phyloP scores from a whole-genome alignment of 208 protist genomes.

The Trichomonas gallinae region DNA sequence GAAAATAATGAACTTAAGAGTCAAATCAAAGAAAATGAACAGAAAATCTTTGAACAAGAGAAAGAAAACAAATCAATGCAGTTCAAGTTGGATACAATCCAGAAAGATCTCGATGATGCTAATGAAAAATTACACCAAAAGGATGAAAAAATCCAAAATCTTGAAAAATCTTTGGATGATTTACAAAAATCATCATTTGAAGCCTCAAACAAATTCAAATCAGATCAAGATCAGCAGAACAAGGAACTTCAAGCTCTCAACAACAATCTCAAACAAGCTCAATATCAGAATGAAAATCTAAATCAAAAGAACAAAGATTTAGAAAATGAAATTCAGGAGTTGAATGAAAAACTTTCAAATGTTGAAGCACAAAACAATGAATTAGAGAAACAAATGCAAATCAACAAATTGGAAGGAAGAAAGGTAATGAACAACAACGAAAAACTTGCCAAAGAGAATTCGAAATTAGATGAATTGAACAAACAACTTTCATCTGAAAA shows the following conservation, averaged over 20 bases:
- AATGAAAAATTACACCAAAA: background rate
- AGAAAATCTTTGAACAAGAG: background rate
- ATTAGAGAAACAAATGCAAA: background rate
- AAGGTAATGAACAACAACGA: background rate
- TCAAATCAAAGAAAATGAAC: too few species aligned
- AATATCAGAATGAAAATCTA: background rate
- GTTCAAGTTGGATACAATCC: background rate
- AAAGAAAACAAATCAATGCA: background rate
- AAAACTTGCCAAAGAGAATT: background rate
- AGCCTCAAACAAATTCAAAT: background rate
- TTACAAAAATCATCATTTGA: background rate
- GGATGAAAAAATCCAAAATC: background rate
- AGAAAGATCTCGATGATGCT: background rate
- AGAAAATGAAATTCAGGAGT: background rate
- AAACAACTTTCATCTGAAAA: background rate
- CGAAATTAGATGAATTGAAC: background rate
- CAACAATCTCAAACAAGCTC: background rate
- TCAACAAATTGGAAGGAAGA: background rate
- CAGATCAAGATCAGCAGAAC: background rate
- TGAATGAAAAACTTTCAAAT: background rate
- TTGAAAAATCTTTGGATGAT: background rate
- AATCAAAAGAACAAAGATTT: background rate
- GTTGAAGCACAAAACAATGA: background rate
- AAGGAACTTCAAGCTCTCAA: background rate
- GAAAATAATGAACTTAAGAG: too few species aligned